A percentile compares a stretch with the other conserved stretches of the same genome.
These are phyloP conservation scores for Penicillium goetzii DNA, from an alignment of 495 filamentous ascomycete species.

Conservation along the genomic window DNA sequence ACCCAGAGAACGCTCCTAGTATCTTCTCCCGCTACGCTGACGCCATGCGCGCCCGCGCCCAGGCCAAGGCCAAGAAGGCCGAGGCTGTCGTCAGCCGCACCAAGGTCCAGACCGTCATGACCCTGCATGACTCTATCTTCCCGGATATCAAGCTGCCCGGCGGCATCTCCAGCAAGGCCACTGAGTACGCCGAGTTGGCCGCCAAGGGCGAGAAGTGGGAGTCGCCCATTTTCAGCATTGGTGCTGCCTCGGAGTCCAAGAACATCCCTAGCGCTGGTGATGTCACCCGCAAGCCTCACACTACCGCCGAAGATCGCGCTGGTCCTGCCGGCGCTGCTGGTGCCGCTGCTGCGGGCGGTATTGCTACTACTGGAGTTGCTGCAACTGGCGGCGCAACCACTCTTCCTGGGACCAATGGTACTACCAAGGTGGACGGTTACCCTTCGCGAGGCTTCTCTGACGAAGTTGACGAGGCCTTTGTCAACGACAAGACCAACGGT, in stretches of 20 bases:
- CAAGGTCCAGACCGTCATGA: slow-evolving; percentile 76
- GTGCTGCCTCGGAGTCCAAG: slow-evolving; percentile 69
- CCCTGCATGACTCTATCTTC: slow-evolving; percentile 89
- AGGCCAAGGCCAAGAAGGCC: slow-evolving; percentile 74
- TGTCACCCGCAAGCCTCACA: slow-evolving; percentile 70
- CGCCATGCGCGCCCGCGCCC: slow-evolving; percentile 73
- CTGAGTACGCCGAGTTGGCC: slow-evolving; percentile 88
- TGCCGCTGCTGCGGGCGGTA: slow-evolving; percentile 21
- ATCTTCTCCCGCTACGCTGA: slow-evolving; percentile 83
- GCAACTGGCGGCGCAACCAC: not conserved
- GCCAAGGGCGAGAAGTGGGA: slow-evolving; percentile 91
- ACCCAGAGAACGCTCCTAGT: slow-evolving; percentile 78
- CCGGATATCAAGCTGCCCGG: slow-evolving; percentile 84
- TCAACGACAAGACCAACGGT: slow-evolving; percentile 33
- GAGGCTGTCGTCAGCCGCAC: slow-evolving; percentile 61
- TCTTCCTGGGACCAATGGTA: slow-evolving; percentile 20
- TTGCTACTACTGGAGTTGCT: slow-evolving; percentile 21
- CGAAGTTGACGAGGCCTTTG: slow-evolving; percentile 59
- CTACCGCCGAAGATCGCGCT: slow-evolving; percentile 31
- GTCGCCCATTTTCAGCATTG: slow-evolving; percentile 90
- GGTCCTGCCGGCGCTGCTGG: slow-evolving; percentile 14
- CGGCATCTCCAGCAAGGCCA: slow-evolving; percentile 91
- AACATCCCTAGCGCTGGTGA: slow-evolving; percentile 67
- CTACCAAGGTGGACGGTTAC: slow-evolving; percentile 26
- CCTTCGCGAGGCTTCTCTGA: slow-evolving; percentile 54